phyloP scores from a whole-genome alignment of 2,329 filamentous ascomycete genomes.

The Rosellinia necatrix region DNA sequence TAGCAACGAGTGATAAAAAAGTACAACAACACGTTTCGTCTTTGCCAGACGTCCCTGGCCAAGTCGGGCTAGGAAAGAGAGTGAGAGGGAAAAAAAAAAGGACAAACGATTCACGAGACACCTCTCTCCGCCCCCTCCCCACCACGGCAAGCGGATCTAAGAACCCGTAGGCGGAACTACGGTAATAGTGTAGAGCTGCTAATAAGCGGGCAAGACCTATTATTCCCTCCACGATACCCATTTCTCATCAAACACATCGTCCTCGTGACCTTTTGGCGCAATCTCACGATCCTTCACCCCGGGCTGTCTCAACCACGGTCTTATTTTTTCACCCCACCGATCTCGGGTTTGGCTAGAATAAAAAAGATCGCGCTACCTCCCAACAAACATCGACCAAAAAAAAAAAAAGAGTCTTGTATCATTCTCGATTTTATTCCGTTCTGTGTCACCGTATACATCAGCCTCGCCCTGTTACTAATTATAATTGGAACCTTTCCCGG shows the following conservation, averaged over 20 bases:
- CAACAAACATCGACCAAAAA: not conserved
- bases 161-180: constrained; percentile 28
- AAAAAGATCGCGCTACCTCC: constrained; percentile 6
- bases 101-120: constrained; percentile 28
- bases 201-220: constrained; percentile 24
- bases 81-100: too few relatives aligned
- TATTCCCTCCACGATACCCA: constrained; percentile 23
- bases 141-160: constrained; percentile 31
- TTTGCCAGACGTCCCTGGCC: constrained; percentile 27
- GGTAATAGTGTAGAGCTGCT: constrained; percentile 22
- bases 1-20: too few relatives aligned
- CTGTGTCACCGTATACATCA: constrained; percentile 2
- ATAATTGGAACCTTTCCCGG: constrained; percentile 6
- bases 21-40: constrained; percentile 27
- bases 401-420: too few relatives aligned
- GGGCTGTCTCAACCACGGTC: constrained; percentile 17
- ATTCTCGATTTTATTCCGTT: constrained; percentile 22
- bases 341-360: constrained; percentile 25
- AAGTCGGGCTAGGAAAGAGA: too few relatives aligned
- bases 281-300: constrained; percentile 29
- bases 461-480: constrained; percentile 5
- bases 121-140: constrained; percentile 23
- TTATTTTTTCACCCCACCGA: constrained; percentile 25
- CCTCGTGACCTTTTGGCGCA: constrained; percentile 26
- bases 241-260: constrained; percentile 30